phyloP scores from a whole-genome alignment of 441 rosid genomes.

The Euphorbia celastroides region DNA sequence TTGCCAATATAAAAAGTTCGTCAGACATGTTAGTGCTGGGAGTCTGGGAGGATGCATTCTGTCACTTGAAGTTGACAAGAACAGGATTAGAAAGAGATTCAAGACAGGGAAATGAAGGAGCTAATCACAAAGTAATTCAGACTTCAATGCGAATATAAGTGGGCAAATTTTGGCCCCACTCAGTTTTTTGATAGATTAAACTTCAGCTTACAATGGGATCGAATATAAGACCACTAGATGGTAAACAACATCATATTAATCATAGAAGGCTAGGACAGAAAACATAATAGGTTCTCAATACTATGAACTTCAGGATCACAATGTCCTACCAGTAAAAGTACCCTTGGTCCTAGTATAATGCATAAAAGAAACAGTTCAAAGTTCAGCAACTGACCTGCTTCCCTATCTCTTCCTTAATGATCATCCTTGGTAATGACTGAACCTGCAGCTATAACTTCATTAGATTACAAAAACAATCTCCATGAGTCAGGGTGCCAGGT shows the following conservation, averaged over 20 bases:
- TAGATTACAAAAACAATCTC: constrained; percentile 7
- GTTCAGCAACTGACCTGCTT: constrained; percentile 62
- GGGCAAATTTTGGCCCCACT: neutral
- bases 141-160: neutral
- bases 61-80: constrained; percentile 2
- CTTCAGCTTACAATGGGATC: neutral
- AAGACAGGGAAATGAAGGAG: neutral
- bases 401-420: constrained; percentile 93
- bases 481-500: constrained; percentile 7
- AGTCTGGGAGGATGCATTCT: neutral
- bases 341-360: neutral
- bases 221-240: neutral
- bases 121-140: neutral
- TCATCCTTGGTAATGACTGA: constrained; percentile 96
- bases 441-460: constrained; percentile 50
- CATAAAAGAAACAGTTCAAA: constrained; percentile 11
- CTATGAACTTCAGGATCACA: too few relatives aligned
- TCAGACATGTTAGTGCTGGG: too few relatives aligned
- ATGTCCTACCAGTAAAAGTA: too few relatives aligned
- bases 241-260: too few relatives aligned
- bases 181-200: too few relatives aligned
- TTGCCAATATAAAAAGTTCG: neutral
- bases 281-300: too few relatives aligned
- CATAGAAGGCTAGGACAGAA: too few relatives aligned
- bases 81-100: neutral